phyloP scores from a whole-genome alignment of 2,329 filamentous ascomycete genomes.

The Penicillium sp. region DNA sequence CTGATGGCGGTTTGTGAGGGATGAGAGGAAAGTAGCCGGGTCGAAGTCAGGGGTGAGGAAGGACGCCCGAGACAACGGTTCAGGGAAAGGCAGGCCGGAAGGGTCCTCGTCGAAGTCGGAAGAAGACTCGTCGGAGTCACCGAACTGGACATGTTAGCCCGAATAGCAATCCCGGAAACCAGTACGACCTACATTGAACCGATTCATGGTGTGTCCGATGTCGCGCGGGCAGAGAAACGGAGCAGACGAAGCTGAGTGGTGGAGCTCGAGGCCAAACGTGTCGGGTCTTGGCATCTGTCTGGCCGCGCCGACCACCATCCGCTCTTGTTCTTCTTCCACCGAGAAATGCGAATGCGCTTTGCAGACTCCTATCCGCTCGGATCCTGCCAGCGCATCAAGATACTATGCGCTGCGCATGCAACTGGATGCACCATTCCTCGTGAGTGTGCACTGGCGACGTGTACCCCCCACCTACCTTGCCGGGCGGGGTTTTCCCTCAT shows the following conservation, averaged over 20 bases:
- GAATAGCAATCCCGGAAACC: not conserved
- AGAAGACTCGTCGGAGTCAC: slow-evolving; percentile 46
- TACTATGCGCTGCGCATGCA: slow-evolving; percentile 17
- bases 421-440: slow-evolving; percentile 20
- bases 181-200: slow-evolving; percentile 31
- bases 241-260: slow-evolving; percentile 11
- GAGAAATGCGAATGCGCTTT: slow-evolving; percentile 1
- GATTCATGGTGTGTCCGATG: slow-evolving; percentile 28
- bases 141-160: slow-evolving; percentile 34
- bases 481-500: slow-evolving; percentile 19
- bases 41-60: slow-evolving; percentile 78
- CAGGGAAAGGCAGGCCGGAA: slow-evolving; percentile 77
- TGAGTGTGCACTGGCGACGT: slow-evolving; percentile 16
- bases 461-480: slow-evolving; percentile 7
- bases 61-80: slow-evolving; percentile 74
- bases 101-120: slow-evolving; percentile 58
- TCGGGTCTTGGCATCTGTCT: slow-evolving; percentile 21
- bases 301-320: not conserved
- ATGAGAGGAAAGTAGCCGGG: slow-evolving; percentile 76
- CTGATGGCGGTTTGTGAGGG: slow-evolving; percentile 82
- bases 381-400: slow-evolving; percentile 21
- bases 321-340: not conserved
- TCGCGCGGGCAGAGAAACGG: slow-evolving; percentile 9
- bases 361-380: slow-evolving; percentile 4
- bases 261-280: slow-evolving; percentile 14